These are phyloP conservation scores for Filobasidium uniguttulatum DNA, from an alignment of 1,284 basidiomycete genomes.

Conservation along the genomic window DNA sequence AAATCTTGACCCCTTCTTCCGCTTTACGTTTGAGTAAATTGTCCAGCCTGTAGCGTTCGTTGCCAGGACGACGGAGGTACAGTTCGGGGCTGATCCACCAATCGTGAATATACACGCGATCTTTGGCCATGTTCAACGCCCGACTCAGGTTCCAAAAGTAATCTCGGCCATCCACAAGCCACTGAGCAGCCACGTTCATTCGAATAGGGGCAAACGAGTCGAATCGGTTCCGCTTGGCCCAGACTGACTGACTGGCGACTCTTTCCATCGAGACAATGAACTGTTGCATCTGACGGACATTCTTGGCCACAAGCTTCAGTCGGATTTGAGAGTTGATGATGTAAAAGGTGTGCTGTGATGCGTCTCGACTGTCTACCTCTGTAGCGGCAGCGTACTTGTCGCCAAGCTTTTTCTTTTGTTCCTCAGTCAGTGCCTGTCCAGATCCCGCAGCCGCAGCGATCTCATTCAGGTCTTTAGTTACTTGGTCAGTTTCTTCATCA, in stretches of 20 bases:
- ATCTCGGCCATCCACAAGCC: slow-evolving; percentile 98
- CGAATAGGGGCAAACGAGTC: slow-evolving; percentile 90
- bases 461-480: slow-evolving; percentile 2
- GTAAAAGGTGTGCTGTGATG: slow-evolving; percentile 74
- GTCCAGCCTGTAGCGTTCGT: slow-evolving; percentile 81
- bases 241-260: slow-evolving; percentile 62
- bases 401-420: slow-evolving; percentile 1
- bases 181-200: slow-evolving; percentile 85
- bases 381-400: slow-evolving; percentile 2
- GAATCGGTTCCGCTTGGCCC: slow-evolving; percentile 70
- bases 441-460: slow-evolving; percentile 15
- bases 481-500: neutral
- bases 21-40: slow-evolving; percentile 80
- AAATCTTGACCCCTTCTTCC: slow-evolving; percentile 89
- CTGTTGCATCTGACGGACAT: slow-evolving; percentile 87
- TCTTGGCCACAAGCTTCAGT: slow-evolving; percentile 75
- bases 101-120: slow-evolving; percentile 83
- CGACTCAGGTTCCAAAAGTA: slow-evolving; percentile 97
- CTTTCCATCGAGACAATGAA: slow-evolving; percentile 89
- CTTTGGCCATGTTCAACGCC: slow-evolving; percentile 78
- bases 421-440: slow-evolving; percentile 5
- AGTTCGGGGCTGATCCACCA: slow-evolving; percentile 75
- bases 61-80: slow-evolving; percentile 65
- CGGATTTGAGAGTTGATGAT: slow-evolving; percentile 81
- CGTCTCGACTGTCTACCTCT: slow-evolving; percentile 14